Base-by-base conservation (phyloP, 768 basidiomycete genomes). In the Tylopilus sp. region DNA sequence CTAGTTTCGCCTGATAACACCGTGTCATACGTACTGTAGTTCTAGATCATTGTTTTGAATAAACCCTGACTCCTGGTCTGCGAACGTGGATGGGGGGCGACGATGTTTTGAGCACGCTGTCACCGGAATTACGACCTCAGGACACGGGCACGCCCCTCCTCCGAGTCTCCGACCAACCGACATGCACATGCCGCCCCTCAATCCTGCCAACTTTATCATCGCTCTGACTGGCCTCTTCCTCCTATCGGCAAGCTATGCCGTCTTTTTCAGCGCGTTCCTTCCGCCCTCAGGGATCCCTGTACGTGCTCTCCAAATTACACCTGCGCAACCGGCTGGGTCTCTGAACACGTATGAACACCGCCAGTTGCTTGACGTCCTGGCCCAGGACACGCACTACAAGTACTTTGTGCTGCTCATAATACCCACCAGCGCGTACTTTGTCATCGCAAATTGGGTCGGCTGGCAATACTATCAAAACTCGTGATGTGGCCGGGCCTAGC, bases 391-490 rank as follows among this genome's bases (percentile, higher is more conserved):
- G 21, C 91, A 97, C 65, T 95, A 95, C 82, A 95, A 94, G 71
- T 97, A 95, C 70, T 82, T 95, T 58, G 61, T 71, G 26, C 70
- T 94, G 11, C 71, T 97, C 35, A 74, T 94, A 40, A 78, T 98
- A 40, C 93, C 95, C 12, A 85, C 85, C 8, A 81, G 78, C 10
- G 77, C 86, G 36, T 94, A 91, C 70, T 95, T 94, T 68, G 88
- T 92, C 47, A 98, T 98, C 61, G 92, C 93, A 38, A 98, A 98
- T 63, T 98, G 95, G 95, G 91, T 95, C 35, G 95, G 95, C 38
- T 98, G 94, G 93, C 93, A 98, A 69, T 97, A 92, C 69, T 98
- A 91, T 66, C 83, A 88, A 40, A 93, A 94, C 68, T 91, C 92
- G 11, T 95, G 69, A 81, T 38, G 21, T n/a, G n/a, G n/a, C n/a